Evolutionary conservation across 345 rosid species (phyloP).

Genomic region (Trapa bicornis): DNA sequence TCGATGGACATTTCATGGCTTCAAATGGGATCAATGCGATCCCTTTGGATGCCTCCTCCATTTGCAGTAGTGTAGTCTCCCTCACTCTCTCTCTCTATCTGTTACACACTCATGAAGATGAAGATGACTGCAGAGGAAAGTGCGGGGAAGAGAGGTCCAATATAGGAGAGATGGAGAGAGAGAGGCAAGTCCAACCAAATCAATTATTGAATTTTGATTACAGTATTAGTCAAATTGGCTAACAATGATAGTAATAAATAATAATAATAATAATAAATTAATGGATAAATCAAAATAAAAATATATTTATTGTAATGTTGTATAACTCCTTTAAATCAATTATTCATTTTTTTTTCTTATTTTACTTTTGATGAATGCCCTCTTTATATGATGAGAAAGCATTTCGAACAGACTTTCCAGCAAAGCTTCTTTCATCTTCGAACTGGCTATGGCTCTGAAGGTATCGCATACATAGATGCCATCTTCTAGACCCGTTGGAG

Average conservation of each 20-base stretch:
- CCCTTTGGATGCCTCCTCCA: conserved; percentile 98
- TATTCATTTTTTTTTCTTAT: neutral
- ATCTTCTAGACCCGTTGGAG: too few species aligned
- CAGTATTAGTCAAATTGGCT: too few species aligned
- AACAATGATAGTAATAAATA: too few species aligned
- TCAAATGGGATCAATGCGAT: conserved; percentile 88
- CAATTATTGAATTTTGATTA: neutral
- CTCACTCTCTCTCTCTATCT: conserved; percentile 10
- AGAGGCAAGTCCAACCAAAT: neutral
- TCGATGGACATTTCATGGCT: neutral
- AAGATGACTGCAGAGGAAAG: conserved; percentile 1
- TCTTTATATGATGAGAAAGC: neutral
- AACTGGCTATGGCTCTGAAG: too few species aligned
- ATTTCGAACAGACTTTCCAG: too few species aligned
- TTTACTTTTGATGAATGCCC: neutral
- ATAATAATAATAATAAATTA: too few species aligned
- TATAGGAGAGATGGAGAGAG: neutral
- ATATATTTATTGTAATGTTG: too few species aligned
- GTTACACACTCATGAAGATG: too few species aligned
- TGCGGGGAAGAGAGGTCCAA: neutral
- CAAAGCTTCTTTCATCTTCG: too few species aligned
- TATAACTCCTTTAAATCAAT: too few species aligned
- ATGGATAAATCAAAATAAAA: too few species aligned
- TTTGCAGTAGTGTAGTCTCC: conserved; percentile 30
- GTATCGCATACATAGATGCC: too few species aligned